Base-by-base conservation (phyloP, 176 grass and related monocot genomes). In the Phragmites australis region DNA sequence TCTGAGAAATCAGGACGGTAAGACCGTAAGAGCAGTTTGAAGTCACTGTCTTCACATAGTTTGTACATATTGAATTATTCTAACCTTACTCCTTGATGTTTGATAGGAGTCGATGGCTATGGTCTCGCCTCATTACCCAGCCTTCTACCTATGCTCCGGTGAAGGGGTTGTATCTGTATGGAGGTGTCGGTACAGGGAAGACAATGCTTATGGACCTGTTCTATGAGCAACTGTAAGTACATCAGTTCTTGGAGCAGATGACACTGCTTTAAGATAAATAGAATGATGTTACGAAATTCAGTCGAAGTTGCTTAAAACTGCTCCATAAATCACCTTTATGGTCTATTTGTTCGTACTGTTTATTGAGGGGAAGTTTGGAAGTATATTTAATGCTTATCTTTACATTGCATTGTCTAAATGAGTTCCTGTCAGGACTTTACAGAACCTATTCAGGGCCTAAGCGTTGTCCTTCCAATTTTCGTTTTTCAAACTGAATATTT, bases 191-290 rank as follows among this genome's bases (percentile, higher is more conserved):
- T 58, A 98, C 92, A 61, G 89, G 94, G 65, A 97, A 97, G 65
- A 97, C 91, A 15, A 92, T 97, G 94, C 91, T 97, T 67, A 97
- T 94, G 91, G 87, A 97, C 79, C 76, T 97, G 68, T 97, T 92
- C 74, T 97, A 90, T 44, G 89, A 94, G 42, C 87, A 92, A 77
- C 68, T 97, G 91, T 94, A 91, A 92, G 92, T 75, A 31, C 12
- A 61, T 49, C 18, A 22, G n/a, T 81, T 75, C 30, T 75, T 42
- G 16, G 19, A 26, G 37, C 61, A 40, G 60, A 29, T 47, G 11
- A 4, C 59, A 31, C 21, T 45, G 18, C 45, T 46, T 83, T 74
- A 50, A 52, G 30, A 52, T 52, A 51, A 50, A 17, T 37, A 37
- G 2, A 64, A 37, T 22, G 18, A 50, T 66, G 70, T 74, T 44